Evolutionary conservation across 768 basidiomycete species (phyloP), one percentile per base, ranked within the genome.

Genomic region (Suillus spraguei): DNA sequence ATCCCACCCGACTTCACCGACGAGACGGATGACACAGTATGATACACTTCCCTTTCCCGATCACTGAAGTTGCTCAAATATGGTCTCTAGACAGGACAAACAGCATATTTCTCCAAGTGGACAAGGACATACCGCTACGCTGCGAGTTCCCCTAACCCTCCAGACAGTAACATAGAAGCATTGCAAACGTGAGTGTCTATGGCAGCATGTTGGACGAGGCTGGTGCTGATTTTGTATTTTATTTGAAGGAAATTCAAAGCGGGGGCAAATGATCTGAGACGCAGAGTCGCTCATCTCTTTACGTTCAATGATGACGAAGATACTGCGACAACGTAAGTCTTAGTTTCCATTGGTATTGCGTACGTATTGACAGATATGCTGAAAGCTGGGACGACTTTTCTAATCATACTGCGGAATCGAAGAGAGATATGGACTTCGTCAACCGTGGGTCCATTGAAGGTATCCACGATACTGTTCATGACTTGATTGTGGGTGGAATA

Each of bases 381-480:
- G 17, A 52, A 22, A 73, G 73, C 32, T 74, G 73, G 54, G 72
- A 74, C 22, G 68, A 71, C 14, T 75, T 73, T 42, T 74, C 73
- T n/a, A 73, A 73, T 64, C 64, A 65, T 6, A 60, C 32, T 8
- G 63, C 67, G 16, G 63, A 69, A 32, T 72, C 73, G n/a, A 64
- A 64, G 8, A 60, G 67, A 35, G 62, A 64, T 0, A 64, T 41
- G 7, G 66, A 64, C 39, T 63, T 63, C 17, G 33, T 36, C 42
- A 64, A 62, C 55, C 50, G 32, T 0, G 71, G 67, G 3, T 69
- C 72, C 35, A 53, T 75, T 24, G 73, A 74, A 50, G 58, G 55
- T 2, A 63, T 71, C 10, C 71, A 72, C 28, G 69, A 69, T 20
- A 28, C 42, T 16, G 56, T 72, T 54, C 71, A 72, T 39, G 46